Percentiles rank a stretch among this genome's conserved stretches.
Conservation (phyloP, 352 stramenopile genomes). For the Phytophthora capsici region DNA sequence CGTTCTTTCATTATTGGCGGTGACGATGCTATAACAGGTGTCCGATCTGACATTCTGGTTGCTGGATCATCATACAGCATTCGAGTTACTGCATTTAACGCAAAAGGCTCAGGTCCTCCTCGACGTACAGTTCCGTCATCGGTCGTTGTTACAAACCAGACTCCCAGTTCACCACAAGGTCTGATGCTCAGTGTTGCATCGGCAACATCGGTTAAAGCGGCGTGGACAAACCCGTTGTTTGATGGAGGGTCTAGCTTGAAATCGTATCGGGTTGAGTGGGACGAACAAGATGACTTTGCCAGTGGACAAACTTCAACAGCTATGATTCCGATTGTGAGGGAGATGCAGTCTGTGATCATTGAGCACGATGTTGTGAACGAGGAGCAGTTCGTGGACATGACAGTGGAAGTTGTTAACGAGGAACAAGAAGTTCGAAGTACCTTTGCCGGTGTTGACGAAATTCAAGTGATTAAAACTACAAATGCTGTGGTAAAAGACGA, state of each 20-base stretch:
- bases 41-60: constrained; percentile 83
- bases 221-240: constrained; percentile 90
- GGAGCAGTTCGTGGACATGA: constrained; percentile 94
- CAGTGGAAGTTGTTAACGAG: constrained; percentile 96
- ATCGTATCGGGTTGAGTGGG: constrained; percentile 79
- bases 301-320: constrained; percentile 75
- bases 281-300: constrained; percentile 79
- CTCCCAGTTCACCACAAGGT: constrained; percentile 62
- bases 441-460: constrained; percentile 87
- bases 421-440: constrained; percentile 93
- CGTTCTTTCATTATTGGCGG: constrained; percentile 91
- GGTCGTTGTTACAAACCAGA: constrained; percentile 64
- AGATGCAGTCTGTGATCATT: constrained; percentile 91
- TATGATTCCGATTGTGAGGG: constrained; percentile 87
- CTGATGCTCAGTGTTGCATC: constrained; percentile 59
- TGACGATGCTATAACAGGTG: constrained; percentile 92
- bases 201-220: constrained; percentile 76
- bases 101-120: constrained; percentile 62
- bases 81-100: constrained; percentile 81
- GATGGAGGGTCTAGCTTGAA: constrained; percentile 92
- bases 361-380: constrained; percentile 90
- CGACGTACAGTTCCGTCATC: constrained; percentile 46
- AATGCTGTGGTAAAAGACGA: constrained; percentile 86
- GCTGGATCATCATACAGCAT: constrained; percentile 78
- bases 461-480: constrained; percentile 87